These are phyloP conservation scores for Fraxinus greggii DNA, from an alignment of 305 asterid species.

Conservation along the genomic window DNA sequence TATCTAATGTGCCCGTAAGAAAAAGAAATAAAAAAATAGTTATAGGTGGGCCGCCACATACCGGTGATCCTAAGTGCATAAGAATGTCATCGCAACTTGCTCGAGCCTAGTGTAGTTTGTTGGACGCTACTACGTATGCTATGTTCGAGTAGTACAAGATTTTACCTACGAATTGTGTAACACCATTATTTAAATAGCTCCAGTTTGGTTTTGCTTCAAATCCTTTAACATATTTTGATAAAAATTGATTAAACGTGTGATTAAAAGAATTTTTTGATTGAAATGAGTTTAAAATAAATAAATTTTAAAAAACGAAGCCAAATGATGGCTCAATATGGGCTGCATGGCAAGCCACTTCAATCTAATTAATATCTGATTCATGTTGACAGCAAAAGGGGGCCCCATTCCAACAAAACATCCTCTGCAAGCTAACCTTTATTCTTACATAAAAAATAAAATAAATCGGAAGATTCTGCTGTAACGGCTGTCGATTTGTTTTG, in stretches of 20 bases:
- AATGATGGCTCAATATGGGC: not conserved
- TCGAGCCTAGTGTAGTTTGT: not conserved
- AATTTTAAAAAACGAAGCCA: not conserved
- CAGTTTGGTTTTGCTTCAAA: too few species aligned
- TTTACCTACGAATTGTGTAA: too few species aligned
- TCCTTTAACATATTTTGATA: too few species aligned
- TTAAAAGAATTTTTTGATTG: not conserved
- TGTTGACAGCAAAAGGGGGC: not conserved
- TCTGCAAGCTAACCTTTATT: not conserved
- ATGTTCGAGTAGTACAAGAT: too few species aligned
- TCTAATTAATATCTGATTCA: not conserved
- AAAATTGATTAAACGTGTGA: too few species aligned
- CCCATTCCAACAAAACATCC: slow-evolving; percentile 27
- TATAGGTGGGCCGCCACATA: not conserved
- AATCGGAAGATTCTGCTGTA: slow-evolving; percentile 29
- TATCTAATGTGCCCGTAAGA: not conserved
- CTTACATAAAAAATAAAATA: not conserved
- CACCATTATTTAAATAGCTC: too few species aligned
- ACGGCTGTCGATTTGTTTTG: slow-evolving; percentile 27
- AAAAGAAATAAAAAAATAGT: not conserved
- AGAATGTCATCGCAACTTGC: not conserved
- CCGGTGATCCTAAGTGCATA: not conserved
- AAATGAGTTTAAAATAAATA: too few species aligned
- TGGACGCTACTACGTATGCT: too few species aligned
- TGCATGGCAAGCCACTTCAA: not conserved